phyloP scores from a whole-genome alignment of 441 rosid species.

The Populus hybrid region DNA sequence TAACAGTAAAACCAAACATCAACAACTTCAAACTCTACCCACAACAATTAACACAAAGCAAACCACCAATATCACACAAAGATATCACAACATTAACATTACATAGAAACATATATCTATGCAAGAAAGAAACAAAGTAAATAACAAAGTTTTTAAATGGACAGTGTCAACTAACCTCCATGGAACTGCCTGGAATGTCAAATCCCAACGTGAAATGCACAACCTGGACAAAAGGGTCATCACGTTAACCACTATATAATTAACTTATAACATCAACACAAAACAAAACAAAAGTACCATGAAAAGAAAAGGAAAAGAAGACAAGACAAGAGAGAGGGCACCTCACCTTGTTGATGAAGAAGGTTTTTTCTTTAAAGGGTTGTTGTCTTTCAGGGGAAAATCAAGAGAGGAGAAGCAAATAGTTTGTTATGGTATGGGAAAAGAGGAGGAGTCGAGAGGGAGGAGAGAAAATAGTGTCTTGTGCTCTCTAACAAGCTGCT shows the following conservation, averaged over 20 bases:
- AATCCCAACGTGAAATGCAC: constrained; percentile 34
- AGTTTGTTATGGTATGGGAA: not conserved
- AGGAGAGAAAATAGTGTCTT: not conserved
- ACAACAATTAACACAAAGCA: constrained; percentile 19
- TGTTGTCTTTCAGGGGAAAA: not conserved
- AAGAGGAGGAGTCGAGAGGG: not conserved
- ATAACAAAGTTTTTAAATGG: not conserved
- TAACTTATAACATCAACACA: constrained; percentile 19
- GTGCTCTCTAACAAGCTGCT: not conserved
- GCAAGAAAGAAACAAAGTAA: constrained; percentile 28
- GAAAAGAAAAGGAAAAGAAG: constrained; percentile 10
- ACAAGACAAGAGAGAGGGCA: constrained; percentile 16
- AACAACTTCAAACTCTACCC: constrained; percentile 22
- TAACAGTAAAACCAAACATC: constrained; percentile 19
- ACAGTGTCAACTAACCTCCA: constrained; percentile 22
- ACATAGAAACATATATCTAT: constrained; percentile 5
- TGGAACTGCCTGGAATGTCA: constrained; percentile 22
- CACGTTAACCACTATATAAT: constrained; percentile 24
- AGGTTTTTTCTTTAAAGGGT: constrained; percentile 27
- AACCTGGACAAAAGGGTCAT: constrained; percentile 35
- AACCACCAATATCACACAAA: constrained; percentile 19
- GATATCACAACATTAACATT: constrained; percentile 24
- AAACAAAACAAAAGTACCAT: constrained; percentile 5
- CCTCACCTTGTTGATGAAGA: constrained; percentile 20
- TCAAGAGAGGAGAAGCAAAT: not conserved